A percentile compares a stretch with the other conserved stretches of the same genome.
These are phyloP conservation scores for Trypanosoma scelopori DNA, from an alignment of 208 protist genomes.

Conservation along the genomic window DNA sequence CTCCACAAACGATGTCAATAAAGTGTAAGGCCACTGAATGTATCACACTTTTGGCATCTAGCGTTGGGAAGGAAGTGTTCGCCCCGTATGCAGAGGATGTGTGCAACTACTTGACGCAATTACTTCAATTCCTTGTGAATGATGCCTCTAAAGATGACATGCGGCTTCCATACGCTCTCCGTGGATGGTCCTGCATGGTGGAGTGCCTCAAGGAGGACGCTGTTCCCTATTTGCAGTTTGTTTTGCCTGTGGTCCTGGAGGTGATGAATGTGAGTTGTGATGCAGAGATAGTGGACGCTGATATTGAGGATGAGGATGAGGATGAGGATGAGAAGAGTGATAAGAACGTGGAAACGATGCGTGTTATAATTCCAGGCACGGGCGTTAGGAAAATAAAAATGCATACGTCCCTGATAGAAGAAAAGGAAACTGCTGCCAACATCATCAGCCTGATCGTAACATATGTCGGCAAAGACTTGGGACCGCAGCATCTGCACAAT, in stretches of 20 bases:
- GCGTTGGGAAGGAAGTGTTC: slow-evolving; percentile 75
- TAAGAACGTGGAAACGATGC: slow-evolving; percentile 44
- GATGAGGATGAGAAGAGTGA: slow-evolving; percentile 37
- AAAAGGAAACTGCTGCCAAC: slow-evolving; percentile 84
- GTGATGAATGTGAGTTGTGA: slow-evolving; percentile 81
- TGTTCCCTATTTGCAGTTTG: slow-evolving; percentile 64
- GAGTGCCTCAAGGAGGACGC: slow-evolving; percentile 78
- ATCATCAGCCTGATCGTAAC: slow-evolving; percentile 69
- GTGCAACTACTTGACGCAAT: slow-evolving; percentile 68
- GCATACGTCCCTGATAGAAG: slow-evolving; percentile 83
- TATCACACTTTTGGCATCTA: slow-evolving; percentile 78
- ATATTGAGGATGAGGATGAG: slow-evolving; percentile 54
- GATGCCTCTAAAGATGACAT: slow-evolving; percentile 66
- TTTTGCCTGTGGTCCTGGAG: slow-evolving; percentile 73
- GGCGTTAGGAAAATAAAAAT: slow-evolving; percentile 75
- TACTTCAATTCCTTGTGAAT: slow-evolving; percentile 29
- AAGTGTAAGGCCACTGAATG: slow-evolving; percentile 89
- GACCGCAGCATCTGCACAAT: slow-evolving; percentile 61
- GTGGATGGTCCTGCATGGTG: slow-evolving; percentile 90
- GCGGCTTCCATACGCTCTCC: slow-evolving; percentile 73
- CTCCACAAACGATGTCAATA: slow-evolving; percentile 52
- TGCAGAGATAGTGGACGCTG: slow-evolving; percentile 54
- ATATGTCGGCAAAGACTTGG: slow-evolving; percentile 53
- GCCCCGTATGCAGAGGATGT: slow-evolving; percentile 60
- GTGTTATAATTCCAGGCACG: slow-evolving; percentile 68